phyloP scores from a whole-genome alignment of 192 early-diverging fungal species.

The Haplosporangium gracile region DNA sequence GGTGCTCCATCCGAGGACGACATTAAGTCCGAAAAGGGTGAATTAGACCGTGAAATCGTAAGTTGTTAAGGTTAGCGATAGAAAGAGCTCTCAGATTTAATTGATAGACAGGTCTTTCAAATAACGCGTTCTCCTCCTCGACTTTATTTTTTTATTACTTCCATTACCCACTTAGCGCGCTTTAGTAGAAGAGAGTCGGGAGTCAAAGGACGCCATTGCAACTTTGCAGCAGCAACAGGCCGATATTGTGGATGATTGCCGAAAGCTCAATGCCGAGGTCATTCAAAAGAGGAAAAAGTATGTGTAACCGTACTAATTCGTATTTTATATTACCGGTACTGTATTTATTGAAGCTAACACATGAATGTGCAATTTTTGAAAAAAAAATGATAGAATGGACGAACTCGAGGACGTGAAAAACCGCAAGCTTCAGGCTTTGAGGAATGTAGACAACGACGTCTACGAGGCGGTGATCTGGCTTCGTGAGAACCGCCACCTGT shows the following conservation, averaged over 20 bases:
- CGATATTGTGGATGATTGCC: conserved; percentile 41
- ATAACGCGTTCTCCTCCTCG: neutral
- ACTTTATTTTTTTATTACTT: conserved; percentile 52
- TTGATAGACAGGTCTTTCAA: neutral
- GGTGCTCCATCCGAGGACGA: conserved; percentile 32
- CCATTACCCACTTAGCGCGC: conserved; percentile 49
- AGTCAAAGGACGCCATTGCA: conserved; percentile 36
- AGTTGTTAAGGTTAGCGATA: neutral
- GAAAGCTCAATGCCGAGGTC: conserved; percentile 15
- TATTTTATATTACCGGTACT: neutral
- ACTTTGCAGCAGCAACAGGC: conserved; percentile 53
- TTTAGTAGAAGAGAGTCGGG: conserved; percentile 63
- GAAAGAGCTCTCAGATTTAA: neutral
- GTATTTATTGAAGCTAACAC: neutral
- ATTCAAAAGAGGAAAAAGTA: conserved; percentile 41
- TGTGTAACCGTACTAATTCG: neutral
- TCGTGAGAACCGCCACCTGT: conserved; percentile 69
- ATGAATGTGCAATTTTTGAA: neutral
- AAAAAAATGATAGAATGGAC: conserved; percentile 57
- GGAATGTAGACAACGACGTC: conserved; percentile 63
- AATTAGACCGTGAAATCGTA: conserved; percentile 53
- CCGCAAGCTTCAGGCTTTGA: conserved; percentile 68
- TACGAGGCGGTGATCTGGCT: conserved; percentile 79
- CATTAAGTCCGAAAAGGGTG: conserved; percentile 24
- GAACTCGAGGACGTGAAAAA: conserved; percentile 70